Evolutionary conservation across 441 rosid genomes (phyloP).

Genomic region (Populus trichocarpa): DNA sequence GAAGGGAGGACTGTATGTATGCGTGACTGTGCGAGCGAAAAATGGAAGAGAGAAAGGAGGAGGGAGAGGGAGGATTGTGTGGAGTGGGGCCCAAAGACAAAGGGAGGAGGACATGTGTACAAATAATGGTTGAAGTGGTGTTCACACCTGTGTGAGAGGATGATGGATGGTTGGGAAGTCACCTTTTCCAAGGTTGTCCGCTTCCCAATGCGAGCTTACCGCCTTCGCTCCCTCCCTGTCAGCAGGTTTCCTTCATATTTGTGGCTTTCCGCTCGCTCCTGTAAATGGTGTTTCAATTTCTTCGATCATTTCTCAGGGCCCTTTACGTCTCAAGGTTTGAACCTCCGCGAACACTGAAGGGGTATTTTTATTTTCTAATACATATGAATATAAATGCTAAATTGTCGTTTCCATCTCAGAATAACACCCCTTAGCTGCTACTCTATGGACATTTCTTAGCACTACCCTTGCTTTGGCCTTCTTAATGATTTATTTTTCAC

Average conservation of each 20-base stretch:
- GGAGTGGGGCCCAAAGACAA: not conserved
- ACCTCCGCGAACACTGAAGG: not conserved
- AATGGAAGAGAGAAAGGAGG: conserved; percentile 5
- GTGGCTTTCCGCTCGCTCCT: not conserved
- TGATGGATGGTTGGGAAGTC: not conserved
- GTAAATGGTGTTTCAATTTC: no score
- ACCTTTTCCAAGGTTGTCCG: conserved; percentile 47
- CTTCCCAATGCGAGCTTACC: conserved; percentile 52
- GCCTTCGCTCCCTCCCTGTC: not conserved
- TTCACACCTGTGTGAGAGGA: not conserved
- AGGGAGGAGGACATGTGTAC: conserved; percentile 22
- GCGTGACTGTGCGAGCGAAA: not conserved
- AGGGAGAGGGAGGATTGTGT: not conserved
- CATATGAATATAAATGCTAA: not conserved
- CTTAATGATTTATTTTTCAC: no score
- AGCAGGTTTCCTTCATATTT: not conserved
- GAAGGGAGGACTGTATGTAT: conserved; percentile 11
- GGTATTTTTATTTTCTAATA: not conserved
- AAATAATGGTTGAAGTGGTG: not conserved
- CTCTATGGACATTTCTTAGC: no score
- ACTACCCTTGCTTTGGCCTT: no score
- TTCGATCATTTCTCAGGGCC: no score
- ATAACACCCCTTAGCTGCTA: no score
- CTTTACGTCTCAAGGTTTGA: not conserved
- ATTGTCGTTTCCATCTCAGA: not conserved